Percentiles rank a stretch among this genome's conserved stretches.
These are phyloP conservation scores for Xylaria sp. DNA, from an alignment of 2,329 filamentous ascomycete species.

Conservation along the genomic window DNA sequence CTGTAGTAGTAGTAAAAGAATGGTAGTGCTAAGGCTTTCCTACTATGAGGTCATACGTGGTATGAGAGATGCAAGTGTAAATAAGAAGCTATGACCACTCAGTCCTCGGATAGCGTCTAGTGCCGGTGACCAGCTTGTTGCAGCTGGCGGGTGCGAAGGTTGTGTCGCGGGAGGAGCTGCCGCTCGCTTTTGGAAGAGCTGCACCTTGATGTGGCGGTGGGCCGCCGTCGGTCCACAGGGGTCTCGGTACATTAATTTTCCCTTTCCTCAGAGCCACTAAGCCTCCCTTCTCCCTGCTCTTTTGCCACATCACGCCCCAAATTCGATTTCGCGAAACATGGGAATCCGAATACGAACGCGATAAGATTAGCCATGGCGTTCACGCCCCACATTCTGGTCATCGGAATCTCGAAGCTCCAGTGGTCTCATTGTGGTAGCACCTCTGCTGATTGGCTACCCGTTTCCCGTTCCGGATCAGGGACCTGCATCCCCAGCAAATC, in stretches of 20 bases:
- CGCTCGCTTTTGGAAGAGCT: not conserved
- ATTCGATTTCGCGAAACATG: conserved; percentile 5
- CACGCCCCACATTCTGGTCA: conserved; percentile 23
- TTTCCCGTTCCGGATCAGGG: conserved; percentile 24
- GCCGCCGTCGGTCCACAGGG: not conserved
- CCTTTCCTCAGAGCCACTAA: not conserved
- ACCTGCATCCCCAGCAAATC: conserved; percentile 37
- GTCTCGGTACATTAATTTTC: conserved; percentile 24
- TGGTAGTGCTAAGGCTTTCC: conserved; percentile 6
- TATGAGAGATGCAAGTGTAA: conserved; percentile 22
- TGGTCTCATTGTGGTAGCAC: conserved; percentile 49
- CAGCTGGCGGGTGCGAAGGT: no score
- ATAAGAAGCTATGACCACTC: conserved; percentile 28
- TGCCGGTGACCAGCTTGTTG: no score
- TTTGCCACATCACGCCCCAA: conserved; percentile 15
- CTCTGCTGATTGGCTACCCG: conserved; percentile 43
- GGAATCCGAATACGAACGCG: conserved; percentile 40
- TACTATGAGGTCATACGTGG: conserved; percentile 43
- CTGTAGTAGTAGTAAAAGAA: not conserved
- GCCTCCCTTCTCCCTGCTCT: not conserved
- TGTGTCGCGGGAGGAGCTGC: conserved; percentile 5
- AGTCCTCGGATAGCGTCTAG: not conserved
- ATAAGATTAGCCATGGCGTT: conserved; percentile 26
- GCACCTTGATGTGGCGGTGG: no score
- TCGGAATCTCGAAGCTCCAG: conserved; percentile 46